These are phyloP conservation scores for Pseudopyricularia javanii DNA, from an alignment of 2,329 filamentous ascomycete species.

Conservation along the genomic window DNA sequence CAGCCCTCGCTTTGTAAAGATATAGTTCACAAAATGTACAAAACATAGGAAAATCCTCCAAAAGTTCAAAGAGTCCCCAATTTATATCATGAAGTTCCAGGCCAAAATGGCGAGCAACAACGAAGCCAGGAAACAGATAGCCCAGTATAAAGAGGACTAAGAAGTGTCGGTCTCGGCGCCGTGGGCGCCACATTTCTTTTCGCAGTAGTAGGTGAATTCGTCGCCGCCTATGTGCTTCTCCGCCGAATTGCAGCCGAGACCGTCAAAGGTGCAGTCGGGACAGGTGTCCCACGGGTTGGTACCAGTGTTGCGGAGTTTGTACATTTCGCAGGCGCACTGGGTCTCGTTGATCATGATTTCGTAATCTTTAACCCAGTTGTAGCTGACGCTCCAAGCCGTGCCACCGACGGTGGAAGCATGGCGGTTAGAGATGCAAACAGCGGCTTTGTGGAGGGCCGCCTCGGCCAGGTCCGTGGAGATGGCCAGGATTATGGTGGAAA, in stretches of 20 bases:
- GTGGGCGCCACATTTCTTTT: slow-evolving; percentile 7
- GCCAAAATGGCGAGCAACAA: too few species aligned
- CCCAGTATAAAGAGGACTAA: not conserved
- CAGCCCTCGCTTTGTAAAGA: too few species aligned
- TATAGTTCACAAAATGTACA: too few species aligned
- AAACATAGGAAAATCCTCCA: too few species aligned
- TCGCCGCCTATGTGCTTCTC: slow-evolving; percentile 8
- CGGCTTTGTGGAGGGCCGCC: not conserved
- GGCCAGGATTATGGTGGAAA: not conserved
- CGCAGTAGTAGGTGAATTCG: slow-evolving; percentile 9
- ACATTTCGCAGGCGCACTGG: slow-evolving; percentile 6
- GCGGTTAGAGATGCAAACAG: not conserved
- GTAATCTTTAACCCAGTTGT: not conserved
- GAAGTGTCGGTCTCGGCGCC: slow-evolving; percentile 4
- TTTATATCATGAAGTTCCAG: too few species aligned
- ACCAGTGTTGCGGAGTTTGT: slow-evolving; percentile 8
- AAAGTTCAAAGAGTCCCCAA: too few species aligned
- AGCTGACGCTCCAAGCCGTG: not conserved
- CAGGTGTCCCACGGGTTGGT: slow-evolving; percentile 10
- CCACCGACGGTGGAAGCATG: not conserved
- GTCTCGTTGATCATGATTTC: slow-evolving; percentile 3
- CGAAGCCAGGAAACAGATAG: not conserved
- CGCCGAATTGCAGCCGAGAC: slow-evolving; percentile 5
- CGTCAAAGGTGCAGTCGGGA: slow-evolving; percentile 7
- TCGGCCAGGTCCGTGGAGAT: not conserved